phyloP scores from a whole-genome alignment of 129 eudicot genomes.

The Artemisia annua region DNA sequence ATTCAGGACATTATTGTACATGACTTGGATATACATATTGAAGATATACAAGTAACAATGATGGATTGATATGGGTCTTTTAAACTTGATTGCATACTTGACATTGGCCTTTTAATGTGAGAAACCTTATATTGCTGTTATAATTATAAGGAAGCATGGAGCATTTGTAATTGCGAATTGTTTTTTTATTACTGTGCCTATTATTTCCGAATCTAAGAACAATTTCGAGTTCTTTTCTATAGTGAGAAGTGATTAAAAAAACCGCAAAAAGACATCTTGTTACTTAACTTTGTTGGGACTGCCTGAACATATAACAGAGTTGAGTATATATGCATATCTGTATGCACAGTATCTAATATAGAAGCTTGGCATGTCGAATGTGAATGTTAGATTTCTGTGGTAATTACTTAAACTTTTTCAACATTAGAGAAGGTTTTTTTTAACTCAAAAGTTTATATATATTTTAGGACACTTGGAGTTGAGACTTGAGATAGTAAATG shows the following conservation, averaged over 20 bases:
- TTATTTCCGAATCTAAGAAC: not conserved
- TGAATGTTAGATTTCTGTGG: not conserved
- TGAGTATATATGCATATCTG: not conserved
- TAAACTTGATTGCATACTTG: not conserved
- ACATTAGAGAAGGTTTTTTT: not conserved
- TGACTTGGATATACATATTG: not conserved
- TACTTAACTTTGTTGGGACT: not conserved
- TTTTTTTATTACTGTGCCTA: not conserved
- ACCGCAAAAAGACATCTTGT: too few species aligned
- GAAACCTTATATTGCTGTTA: not conserved
- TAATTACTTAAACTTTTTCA: not conserved
- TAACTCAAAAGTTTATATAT: not conserved
- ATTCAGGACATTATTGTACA: too few species aligned
- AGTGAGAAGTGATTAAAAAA: not conserved
- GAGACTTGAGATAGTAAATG: too few species aligned
- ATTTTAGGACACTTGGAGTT: not conserved
- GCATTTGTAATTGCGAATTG: not conserved
- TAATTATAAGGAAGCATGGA: not conserved
- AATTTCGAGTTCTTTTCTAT: not conserved
- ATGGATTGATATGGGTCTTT: not conserved
- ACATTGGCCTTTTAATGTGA: not conserved
- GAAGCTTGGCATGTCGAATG: not conserved
- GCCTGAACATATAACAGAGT: not conserved
- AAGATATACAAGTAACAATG: not conserved
- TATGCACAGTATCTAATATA: not conserved